Base-by-base conservation (phyloP, 2,329 filamentous ascomycete genomes). In the Bipolaris gigantea region DNA sequence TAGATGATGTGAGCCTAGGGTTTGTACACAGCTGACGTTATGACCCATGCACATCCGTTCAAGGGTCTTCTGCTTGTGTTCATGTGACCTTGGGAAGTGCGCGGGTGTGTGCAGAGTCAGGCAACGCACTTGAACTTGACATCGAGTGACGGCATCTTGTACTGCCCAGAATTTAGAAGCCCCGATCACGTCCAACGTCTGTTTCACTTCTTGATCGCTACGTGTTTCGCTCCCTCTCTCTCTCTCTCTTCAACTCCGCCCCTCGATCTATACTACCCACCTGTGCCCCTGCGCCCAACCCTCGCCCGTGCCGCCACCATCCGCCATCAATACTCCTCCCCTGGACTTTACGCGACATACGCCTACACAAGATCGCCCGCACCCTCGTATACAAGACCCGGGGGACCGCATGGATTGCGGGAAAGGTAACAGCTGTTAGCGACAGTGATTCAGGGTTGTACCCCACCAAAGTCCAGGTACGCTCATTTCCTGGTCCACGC, bases 391-490 rank as follows among this genome's bases (percentile, higher is more conserved):
- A 56, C 55, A 46, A 58, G 44, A 53, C 49, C 56, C 52, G 53
- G 45, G 51, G 52, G 38, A 50, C 53, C 53, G 46, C 52, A 38
- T 47, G 51, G 52, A 23, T 53, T 30, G 56, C 54, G 61, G 52
- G 57, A 58, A 56, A 54, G 42, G 48, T 60, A 44, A 53, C 52
- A 47, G 48, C 53, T 55, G 13, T 30, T 30, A 50, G 56, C 60
- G 60, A 55, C 56, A 49, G 55, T 56, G 55, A 53, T 53, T 53
- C 59, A 62, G 59, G 59, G 40, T 41, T 35, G 51, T 60, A 67
- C 65, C 66, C 65, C 65, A 60, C 65, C 65, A 61, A 66, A 57
- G 56, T 59, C 52, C 41, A 61, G 59, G 54, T 64, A 57, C 50
- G 60, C 51, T 57, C 55, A 54, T 59, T 60, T 60, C 52, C 51